These are phyloP conservation scores for Lipomyces orientalis DNA, from an alignment of 805 yeast species.

Conservation along the genomic window DNA sequence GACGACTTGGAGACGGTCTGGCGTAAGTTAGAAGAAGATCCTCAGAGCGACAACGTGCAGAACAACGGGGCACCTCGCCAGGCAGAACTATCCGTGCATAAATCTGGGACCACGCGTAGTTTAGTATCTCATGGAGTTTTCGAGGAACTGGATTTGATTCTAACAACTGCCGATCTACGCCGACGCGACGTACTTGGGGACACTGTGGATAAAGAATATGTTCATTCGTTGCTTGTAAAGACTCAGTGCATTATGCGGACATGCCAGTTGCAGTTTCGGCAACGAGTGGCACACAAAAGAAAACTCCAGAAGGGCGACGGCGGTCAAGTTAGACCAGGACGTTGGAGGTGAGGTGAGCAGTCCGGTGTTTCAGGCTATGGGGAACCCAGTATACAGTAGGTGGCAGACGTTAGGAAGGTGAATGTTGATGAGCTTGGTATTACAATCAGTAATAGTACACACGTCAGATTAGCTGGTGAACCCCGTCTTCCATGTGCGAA, in stretches of 20 bases:
- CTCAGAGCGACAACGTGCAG: neutral
- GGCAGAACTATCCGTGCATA: neutral
- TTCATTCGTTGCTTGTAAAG: neutral
- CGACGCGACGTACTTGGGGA: conserved; percentile 19
- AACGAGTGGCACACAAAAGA: neutral
- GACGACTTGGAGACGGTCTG: conserved; percentile 6
- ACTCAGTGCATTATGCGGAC: neutral
- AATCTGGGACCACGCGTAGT: neutral
- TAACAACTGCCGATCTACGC: conserved; percentile 13
- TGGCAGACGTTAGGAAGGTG: neutral
- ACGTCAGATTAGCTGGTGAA: neutral
- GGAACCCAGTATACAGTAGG: neutral
- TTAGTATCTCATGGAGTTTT: conserved; percentile 5
- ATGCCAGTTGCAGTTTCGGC: neutral
- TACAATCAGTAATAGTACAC: neutral
- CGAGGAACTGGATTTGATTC: conserved; percentile 13
- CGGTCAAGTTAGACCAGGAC: neutral
- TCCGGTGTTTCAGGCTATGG: too few relatives aligned
- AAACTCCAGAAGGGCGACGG: neutral
- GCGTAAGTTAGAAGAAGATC: neutral
- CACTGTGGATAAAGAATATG: conserved; percentile 4
- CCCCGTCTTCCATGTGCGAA: neutral
- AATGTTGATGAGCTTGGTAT: neutral
- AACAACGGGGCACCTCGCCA: neutral
- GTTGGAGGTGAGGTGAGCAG: neutral